Evolutionary conservation across 2,329 filamentous ascomycete species (phyloP), one percentile per base, ranked within the genome.

Genomic region (Hymenoscyphus linearis): DNA sequence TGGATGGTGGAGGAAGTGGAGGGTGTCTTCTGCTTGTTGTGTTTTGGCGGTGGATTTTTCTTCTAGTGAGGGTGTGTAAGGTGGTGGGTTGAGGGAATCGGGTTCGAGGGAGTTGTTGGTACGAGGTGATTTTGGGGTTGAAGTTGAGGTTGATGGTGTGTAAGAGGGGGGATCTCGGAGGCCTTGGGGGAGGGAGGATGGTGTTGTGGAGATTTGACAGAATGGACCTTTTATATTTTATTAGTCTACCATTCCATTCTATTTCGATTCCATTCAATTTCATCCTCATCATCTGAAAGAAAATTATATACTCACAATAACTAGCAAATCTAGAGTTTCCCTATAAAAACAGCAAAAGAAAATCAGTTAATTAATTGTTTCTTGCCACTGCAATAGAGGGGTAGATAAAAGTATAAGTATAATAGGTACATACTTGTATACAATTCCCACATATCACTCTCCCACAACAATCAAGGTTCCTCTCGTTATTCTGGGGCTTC

Each of bases 1-100:
- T n/a, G 78, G 75, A 61, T 89, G 86, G 68, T 89, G 79, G 55
- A 95, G 78, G 74, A 91, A 91, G 73, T 95, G 90, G 14, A 93
- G 76, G 2, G 85, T 85, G 73, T 92, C 88, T 61, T 84, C 79
- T n/a, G 78, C 76, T 3, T 74, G 70, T 37, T 62, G 58, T 70
- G 66, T 55, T 54, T n/a, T n/a, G n/a, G 58, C 26, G 40, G 55
- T 58, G 4, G 69, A 57, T 31, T 64, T 72, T 65, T 65, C 72
- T 16, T 59, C 31, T 59, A 47, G 1, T 55, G 58, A 54, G 52
- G 67, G 67, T 27, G 64, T 61, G 58, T 68, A 71, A 37, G 64
- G 58, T n/a, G 66, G 68, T 1, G 69, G 66, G 6, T 66, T 64
- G 53, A 70, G 64, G 40, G 35, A 22, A 2, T 70, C 35, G 69